A percentile compares a stretch with the other conserved stretches of the same genome.
Conservation (phyloP, 2,329 filamentous ascomycete genomes). For the Fonsecaea nubica region DNA sequence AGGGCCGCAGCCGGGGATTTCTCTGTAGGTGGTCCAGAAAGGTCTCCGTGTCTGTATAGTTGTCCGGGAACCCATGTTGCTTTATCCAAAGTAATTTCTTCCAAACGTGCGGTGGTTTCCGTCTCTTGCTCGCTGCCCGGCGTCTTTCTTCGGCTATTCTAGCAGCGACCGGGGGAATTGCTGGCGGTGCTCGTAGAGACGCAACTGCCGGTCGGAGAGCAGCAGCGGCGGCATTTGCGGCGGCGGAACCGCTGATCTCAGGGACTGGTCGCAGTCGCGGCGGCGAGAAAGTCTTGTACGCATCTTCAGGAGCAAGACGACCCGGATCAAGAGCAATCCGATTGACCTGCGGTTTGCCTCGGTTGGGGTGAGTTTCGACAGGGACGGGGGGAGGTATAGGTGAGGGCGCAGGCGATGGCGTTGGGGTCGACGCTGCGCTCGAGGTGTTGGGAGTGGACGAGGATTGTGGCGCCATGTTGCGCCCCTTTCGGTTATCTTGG, state of each 20-base stretch:
- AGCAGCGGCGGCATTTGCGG: slow-evolving; percentile 49
- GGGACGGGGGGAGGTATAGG: slow-evolving; percentile 53
- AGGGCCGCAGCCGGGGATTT: slow-evolving; percentile 90
- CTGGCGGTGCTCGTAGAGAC: slow-evolving; percentile 51
- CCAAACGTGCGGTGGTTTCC: slow-evolving; percentile 76
- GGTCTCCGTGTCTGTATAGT: slow-evolving; percentile 95
- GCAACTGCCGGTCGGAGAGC: slow-evolving; percentile 48
- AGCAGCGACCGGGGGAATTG: slow-evolving; percentile 47
- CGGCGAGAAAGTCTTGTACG: slow-evolving; percentile 70
- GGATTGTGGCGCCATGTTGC: slow-evolving; percentile 38
- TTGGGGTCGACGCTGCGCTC: slow-evolving; percentile 35
- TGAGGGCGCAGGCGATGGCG: slow-evolving; percentile 41
- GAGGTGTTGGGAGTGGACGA: slow-evolving; percentile 29
- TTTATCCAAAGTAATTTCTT: slow-evolving; percentile 99
- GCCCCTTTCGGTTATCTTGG: slow-evolving; percentile 32
- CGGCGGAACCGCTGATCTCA: slow-evolving; percentile 50
- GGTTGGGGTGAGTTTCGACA: slow-evolving; percentile 55
- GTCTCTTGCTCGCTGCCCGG: slow-evolving; percentile 68
- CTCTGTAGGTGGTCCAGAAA: slow-evolving; percentile 95
- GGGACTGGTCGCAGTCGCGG: slow-evolving; percentile 58
- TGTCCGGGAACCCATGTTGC: slow-evolving; percentile 86
- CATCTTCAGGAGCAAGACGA: slow-evolving; percentile 83
- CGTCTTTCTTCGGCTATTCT: slow-evolving; percentile 55
- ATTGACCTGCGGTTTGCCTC: slow-evolving; percentile 44
- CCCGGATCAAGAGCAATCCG: slow-evolving; percentile 63